These are phyloP conservation scores for Euphorbia lathyris DNA, from an alignment of 345 rosid genomes.

Conservation along the genomic window DNA sequence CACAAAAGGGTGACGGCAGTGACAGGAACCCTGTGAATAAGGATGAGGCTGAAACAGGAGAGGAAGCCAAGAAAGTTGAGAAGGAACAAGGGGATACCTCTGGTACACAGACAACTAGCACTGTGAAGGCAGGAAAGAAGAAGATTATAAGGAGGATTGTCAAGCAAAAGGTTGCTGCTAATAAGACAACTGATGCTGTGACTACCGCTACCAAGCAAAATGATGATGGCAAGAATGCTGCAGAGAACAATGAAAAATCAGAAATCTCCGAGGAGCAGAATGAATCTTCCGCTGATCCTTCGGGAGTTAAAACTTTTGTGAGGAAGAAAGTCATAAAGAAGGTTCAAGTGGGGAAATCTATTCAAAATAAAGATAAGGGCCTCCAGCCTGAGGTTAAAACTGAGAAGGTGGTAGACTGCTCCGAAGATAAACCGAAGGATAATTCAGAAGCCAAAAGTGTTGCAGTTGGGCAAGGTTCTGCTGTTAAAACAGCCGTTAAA, in stretches of 20 bases:
- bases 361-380: slow-evolving; percentile 38
- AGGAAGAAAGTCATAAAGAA: slow-evolving; percentile 53
- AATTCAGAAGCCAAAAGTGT: slow-evolving; percentile 35
- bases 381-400: slow-evolving; percentile 38
- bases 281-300: slow-evolving; percentile 37
- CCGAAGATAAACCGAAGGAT: slow-evolving; percentile 47
- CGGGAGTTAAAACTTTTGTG: slow-evolving; percentile 45
- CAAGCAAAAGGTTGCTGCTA: slow-evolving; percentile 49
- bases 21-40: slow-evolving; percentile 32
- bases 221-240: slow-evolving; percentile 43
- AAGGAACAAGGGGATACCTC: slow-evolving; percentile 39
- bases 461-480: slow-evolving; percentile 37
- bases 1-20: slow-evolving; percentile 28
- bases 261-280: slow-evolving; percentile 41
- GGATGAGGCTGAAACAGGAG: slow-evolving; percentile 29
- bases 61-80: slow-evolving; percentile 34
- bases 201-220: slow-evolving; percentile 37
- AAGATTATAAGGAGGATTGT: slow-evolving; percentile 80
- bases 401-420: slow-evolving; percentile 31
- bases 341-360: slow-evolving; percentile 30
- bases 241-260: slow-evolving; percentile 36
- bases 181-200: slow-evolving; percentile 45
- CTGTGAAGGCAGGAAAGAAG: slow-evolving; percentile 58
- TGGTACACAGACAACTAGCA: slow-evolving; percentile 37
- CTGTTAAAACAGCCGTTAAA: slow-evolving; percentile 55